These are phyloP conservation scores for Trapa incisa DNA, from an alignment of 345 rosid species.

Conservation along the genomic window DNA sequence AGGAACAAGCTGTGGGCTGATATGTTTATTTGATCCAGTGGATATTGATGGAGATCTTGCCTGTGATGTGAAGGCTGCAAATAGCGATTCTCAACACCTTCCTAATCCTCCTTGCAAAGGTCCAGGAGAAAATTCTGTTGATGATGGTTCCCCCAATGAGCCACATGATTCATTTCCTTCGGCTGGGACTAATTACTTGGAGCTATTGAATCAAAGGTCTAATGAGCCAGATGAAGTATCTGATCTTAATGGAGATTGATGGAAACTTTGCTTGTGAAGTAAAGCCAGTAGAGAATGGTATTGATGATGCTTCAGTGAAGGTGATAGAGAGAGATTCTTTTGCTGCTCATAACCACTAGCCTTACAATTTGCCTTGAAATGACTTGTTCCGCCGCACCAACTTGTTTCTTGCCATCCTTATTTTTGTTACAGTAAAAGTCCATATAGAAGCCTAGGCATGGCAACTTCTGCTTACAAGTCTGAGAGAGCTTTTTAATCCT, in stretches of 20 bases:
- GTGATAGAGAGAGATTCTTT: not conserved
- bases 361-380: too few species aligned
- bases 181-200: not conserved
- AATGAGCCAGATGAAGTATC: not conserved
- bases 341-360: not conserved
- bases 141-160: not conserved
- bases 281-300: not conserved
- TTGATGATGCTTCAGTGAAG: not conserved
- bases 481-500: too few species aligned
- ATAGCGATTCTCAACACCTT: not conserved
- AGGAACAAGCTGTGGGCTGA: not conserved
- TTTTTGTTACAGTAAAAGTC: too few species aligned
- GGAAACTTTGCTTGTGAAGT: not conserved
- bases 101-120: not conserved
- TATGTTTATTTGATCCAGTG: not conserved
- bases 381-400: not conserved
- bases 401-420: not conserved
- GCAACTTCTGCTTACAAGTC: too few species aligned
- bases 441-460: too few species aligned
- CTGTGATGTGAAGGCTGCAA: not conserved
- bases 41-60: not conserved
- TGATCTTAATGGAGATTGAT: not conserved
- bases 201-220: not conserved
- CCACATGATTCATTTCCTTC: not conserved
- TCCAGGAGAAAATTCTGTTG: not conserved